Conservation (phyloP, 2,329 filamentous ascomycete genomes). For the Escovopsis sp. region DNA sequence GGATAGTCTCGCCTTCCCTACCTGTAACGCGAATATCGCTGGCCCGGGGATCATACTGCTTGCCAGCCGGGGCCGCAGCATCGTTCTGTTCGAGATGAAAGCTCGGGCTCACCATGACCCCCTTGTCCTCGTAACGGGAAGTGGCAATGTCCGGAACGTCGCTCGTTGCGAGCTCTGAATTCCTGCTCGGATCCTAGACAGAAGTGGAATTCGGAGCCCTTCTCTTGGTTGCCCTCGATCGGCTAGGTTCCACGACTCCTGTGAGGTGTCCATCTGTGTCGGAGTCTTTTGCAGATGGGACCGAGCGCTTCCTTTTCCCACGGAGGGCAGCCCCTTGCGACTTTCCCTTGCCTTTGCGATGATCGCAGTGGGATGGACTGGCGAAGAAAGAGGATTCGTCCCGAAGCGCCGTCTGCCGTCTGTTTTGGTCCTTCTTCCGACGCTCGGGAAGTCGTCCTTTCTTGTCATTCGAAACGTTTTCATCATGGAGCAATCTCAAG, state of each 20-base stretch:
- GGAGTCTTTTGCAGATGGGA: neutral
- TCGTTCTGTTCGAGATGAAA: neutral
- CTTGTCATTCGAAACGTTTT: neutral
- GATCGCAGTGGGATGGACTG: neutral
- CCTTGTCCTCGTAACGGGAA: constrained; percentile 9
- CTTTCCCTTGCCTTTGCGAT: neutral
- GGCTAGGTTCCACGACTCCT: neutral
- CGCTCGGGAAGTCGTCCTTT: constrained; percentile 1
- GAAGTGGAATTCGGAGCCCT: neutral
- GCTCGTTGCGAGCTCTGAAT: neutral
- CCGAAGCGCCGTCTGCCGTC: constrained; percentile 19
- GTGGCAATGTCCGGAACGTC: neutral
- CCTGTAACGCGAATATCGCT: no score
- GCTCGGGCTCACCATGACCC: constrained; percentile 8
- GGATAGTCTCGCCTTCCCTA: no score
- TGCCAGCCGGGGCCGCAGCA: neutral
- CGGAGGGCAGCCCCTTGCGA: neutral
- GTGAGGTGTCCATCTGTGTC: neutral
- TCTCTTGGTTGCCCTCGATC: no score
- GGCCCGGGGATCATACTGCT: no score
- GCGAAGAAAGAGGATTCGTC: constrained; percentile 23
- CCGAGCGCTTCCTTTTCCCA: neutral
- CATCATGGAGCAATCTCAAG: constrained; percentile 26
- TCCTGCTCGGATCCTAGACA: neutral
- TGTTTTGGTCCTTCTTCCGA: constrained; percentile 11